Base-by-base conservation (phyloP, 192 early-diverging fungal species). In the Coemansia sp. region DNA sequence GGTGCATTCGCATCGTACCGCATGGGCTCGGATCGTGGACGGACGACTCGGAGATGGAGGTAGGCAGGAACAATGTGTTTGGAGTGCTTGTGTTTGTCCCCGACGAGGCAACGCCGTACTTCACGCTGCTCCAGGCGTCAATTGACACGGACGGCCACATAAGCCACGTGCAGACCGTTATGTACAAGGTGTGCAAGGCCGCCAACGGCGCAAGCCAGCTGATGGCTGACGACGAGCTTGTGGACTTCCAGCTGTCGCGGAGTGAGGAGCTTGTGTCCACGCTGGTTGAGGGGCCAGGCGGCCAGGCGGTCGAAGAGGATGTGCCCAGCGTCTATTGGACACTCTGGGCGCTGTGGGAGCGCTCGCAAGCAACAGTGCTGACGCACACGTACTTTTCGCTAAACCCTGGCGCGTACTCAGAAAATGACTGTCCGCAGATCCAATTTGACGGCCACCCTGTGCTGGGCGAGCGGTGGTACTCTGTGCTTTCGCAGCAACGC, bases 271-370 rank as follows among this genome's bases (percentile, higher is more conserved):
- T 68, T 20, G 59, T 57, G 57, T 9, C 67, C 48, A 61, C 30
- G 39, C 53, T 78, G 18, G 65, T 67, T 6, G 76, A 72, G 41
- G 70, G 66, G 7, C 66, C 71, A 0, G 61, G 48, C 23, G 72
- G 77, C 18, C 71, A 71, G 57, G 41, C 63, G 0, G 44, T 56
- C 21, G 60, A 67, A 26, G 73, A 71, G 43, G 73, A 68, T n/a
- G 59, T 41, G 0, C 23, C 48, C 38, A 63, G 69, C 39, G 46
- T 68, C 1, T 75, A 80, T 45, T 81, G 78, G 73, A 67, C 78
- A 21, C 61, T 81, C 52, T 81, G 78, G 81, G 81, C 81, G 16
- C 73, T 84, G 60, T 84, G 81, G 81, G 73, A 75, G 44, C 72
- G 81, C 5, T 60, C 60, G 10, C 72, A 77, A n/a, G 81, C 75